Evolutionary conservation across 768 basidiomycete genomes (phyloP).

Genomic region (Russula dissimulans): DNA sequence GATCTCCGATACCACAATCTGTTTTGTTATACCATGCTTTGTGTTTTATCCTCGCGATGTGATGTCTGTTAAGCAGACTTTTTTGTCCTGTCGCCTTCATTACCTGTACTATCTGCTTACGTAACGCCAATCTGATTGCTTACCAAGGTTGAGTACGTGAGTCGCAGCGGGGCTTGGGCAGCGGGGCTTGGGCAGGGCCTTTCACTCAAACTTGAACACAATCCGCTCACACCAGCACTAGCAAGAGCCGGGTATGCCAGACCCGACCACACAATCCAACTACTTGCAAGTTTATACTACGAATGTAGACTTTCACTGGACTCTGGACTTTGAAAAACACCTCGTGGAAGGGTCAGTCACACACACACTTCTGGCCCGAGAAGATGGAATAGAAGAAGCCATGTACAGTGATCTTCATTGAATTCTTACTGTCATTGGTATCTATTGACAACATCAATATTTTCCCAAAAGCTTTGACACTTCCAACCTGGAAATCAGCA

Average conservation of each 20-base stretch:
- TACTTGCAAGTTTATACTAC: constrained; percentile 56
- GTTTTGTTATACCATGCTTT: background rate
- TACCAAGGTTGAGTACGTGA: too few species aligned
- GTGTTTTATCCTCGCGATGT: background rate
- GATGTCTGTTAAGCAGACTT: too few species aligned
- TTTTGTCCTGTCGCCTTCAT: background rate
- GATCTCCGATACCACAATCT: background rate
- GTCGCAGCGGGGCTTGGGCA: too few species aligned
- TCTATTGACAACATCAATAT: background rate
- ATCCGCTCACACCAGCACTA: too few species aligned
- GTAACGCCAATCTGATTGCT: too few species aligned
- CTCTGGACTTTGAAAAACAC: constrained; percentile 57
- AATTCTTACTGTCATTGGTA: background rate
- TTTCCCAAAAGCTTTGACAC: constrained; percentile 56
- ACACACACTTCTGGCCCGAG: constrained; percentile 49
- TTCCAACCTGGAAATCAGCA: constrained; percentile 49
- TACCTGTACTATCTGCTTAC: too few species aligned
- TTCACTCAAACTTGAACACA: too few species aligned
- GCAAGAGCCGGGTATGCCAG: constrained; percentile 22
- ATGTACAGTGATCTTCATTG: constrained; percentile 36
- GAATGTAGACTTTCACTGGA: constrained; percentile 70
- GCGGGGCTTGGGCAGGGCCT: too few species aligned
- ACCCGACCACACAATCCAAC: constrained; percentile 77
- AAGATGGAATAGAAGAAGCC: constrained; percentile 45
- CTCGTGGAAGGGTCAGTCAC: constrained; percentile 55